Percentiles rank a stretch among this genome's conserved stretches.
These are phyloP conservation scores for Russula sp. DNA, from an alignment of 768 basidiomycete genomes.

Conservation along the genomic window DNA sequence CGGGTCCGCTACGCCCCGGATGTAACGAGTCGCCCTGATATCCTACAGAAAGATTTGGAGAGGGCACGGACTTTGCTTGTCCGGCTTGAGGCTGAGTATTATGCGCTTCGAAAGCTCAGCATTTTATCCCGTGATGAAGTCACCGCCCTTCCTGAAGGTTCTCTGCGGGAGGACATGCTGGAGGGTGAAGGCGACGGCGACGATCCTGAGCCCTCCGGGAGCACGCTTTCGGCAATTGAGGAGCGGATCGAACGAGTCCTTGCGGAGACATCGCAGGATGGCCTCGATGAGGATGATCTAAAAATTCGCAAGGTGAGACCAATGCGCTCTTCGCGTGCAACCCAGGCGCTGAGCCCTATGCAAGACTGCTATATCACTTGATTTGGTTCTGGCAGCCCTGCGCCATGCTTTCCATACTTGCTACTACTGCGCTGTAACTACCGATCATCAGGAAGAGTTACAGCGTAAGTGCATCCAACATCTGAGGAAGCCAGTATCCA, in stretches of 20 bases:
- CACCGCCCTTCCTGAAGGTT: conserved; percentile 28
- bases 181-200: conserved; percentile 40
- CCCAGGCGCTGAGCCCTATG: conserved; percentile 26
- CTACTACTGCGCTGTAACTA: conserved; percentile 95
- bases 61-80: conserved; percentile 70
- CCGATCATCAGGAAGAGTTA: conserved; percentile 92
- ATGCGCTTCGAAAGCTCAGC: conserved; percentile 48
- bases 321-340: conserved; percentile 22
- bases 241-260: conserved; percentile 74
- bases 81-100: conserved; percentile 70
- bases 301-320: conserved; percentile 66
- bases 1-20: conserved; percentile 79
- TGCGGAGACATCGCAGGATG: conserved; percentile 62
- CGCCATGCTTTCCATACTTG: conserved; percentile 91
- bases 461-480: conserved; percentile 94
- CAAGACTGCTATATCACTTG: conserved; percentile 78
- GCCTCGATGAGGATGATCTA: conserved; percentile 61
- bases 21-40: conserved; percentile 72
- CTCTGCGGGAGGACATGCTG: conserved; percentile 29
- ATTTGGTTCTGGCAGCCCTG: conserved; percentile 90
- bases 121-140: conserved; percentile 28
- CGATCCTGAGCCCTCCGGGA: conserved; percentile 56
- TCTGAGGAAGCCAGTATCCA: conserved; percentile 71
- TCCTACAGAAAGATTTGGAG: conserved; percentile 76
- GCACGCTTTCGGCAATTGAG: conserved; percentile 78